Evolutionary conservation across 305 asterid genomes (phyloP).

Genomic region (Fraxinus ornus): DNA sequence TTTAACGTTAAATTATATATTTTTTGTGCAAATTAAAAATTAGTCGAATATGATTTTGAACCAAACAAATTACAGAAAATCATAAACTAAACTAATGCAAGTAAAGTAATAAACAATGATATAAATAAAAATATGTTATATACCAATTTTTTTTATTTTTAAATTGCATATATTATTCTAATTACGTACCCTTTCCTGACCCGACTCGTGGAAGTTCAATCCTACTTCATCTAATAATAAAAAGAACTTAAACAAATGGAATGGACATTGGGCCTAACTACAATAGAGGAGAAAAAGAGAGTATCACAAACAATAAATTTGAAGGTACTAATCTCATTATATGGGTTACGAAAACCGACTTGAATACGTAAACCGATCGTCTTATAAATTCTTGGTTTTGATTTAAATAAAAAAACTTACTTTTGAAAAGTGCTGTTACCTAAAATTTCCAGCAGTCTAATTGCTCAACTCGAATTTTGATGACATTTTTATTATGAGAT

Average conservation of each 20-base stretch:
- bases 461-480: neutral
- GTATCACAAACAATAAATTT: neutral
- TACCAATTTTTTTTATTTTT: too few species aligned
- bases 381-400: neutral
- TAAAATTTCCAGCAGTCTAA: neutral
- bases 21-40: too few species aligned
- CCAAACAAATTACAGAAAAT: neutral
- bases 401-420: too few species aligned
- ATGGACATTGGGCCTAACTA: neutral
- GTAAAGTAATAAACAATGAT: neutral
- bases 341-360: neutral
- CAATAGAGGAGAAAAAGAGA: neutral
- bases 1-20: too few species aligned
- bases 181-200: too few species aligned
- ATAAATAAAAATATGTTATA: too few species aligned
- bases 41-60: too few species aligned
- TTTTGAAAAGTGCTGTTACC: neutral
- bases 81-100: neutral
- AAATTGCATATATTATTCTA: too few species aligned
- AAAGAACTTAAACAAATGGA: too few species aligned
- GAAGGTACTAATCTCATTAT: neutral
- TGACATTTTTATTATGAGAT: neutral
- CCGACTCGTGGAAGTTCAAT: too few species aligned
- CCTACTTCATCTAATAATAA: neutral
- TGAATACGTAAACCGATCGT: neutral